Evolutionary conservation across 176 grass and related monocot genomes (phyloP).

Genomic region (Secale cereale): DNA sequence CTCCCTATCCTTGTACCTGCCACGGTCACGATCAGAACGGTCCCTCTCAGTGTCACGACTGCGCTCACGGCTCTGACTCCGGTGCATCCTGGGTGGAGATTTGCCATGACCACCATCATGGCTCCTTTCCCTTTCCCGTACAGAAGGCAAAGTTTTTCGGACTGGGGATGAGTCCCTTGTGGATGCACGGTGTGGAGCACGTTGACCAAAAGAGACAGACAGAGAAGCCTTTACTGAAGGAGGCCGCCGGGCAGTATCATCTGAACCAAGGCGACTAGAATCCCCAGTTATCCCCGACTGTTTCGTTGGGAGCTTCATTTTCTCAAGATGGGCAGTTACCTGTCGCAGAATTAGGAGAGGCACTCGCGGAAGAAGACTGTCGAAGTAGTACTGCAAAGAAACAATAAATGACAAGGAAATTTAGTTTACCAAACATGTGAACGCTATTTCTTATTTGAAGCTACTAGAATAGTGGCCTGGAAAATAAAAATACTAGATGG

Average conservation of each 20-base stretch:
- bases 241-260: constrained; percentile 81
- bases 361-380: constrained; percentile 85
- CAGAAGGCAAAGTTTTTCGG: constrained; percentile 50
- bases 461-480: background rate
- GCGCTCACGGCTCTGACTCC: constrained; percentile 40
- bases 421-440: background rate
- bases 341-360: constrained; percentile 76
- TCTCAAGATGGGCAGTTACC: constrained; percentile 74
- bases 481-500: background rate
- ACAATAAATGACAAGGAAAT: constrained; percentile 15
- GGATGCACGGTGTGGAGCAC: constrained; percentile 93
- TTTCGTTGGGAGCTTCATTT: constrained; percentile 84
- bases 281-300: constrained; percentile 84
- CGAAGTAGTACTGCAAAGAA: constrained; percentile 89
- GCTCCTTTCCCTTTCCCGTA: constrained; percentile 44
- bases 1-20: constrained; percentile 47
- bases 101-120: constrained; percentile 36
- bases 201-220: constrained; percentile 96
- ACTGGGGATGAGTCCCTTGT: constrained; percentile 92
- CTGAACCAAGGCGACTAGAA: constrained; percentile 79
- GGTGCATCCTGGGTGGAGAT: constrained; percentile 34
- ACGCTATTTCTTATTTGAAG: constrained; percentile 9
- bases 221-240: constrained; percentile 94
- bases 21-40: constrained; percentile 39
- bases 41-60: constrained; percentile 28